Evolutionary conservation across 345 rosid genomes (phyloP), one percentile per base, ranked within the genome.

Genomic region (Aquilaria yunnanensis): DNA sequence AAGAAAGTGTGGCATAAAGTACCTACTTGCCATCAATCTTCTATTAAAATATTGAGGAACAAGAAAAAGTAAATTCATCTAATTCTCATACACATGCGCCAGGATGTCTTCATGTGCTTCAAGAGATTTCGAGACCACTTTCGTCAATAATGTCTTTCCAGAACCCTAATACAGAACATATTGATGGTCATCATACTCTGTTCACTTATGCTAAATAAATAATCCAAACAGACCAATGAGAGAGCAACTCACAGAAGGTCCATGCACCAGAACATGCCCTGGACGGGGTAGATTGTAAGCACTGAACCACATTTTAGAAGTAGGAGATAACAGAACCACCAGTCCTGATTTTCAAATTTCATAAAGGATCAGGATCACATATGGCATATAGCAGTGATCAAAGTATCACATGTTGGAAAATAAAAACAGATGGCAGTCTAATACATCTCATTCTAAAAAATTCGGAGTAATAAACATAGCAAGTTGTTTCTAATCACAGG

Each of bases 261-360:
- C 99, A 74, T 79, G 71, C 69, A 94, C 86, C 68, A 90, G 79
- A 65, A 94, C 83, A 82, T 94, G 95, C 74, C 99, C 96, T 60
- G 99, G 99, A 48, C 82, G 78, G 59, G 92, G 96, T 74, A 94
- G 83, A 70, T 68, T 72, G 72, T 79, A 76, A 58, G 67, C 67
- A 75, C 77, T 73, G 59, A 90, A 86, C 87, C 93, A 81, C 72
- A 77, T 66, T 56, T 85, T 90, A 59, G 85, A 86, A 65, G 82
- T 71, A 64, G 96, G 87, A 75, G 96, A 88, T 70, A 90, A 70
- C 74, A 88, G 74, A 68, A 75, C 89, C 61, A 65, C 62, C 74
- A 82, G 68, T 69, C 97, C 99, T 90, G 87, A 81, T 80, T 59
- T 57, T 30, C 51, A 13, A 30, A 16, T 60, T 55, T 59, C 55